Base-by-base conservation (phyloP, 805 yeast genomes). In the Spathaspora arborariae region DNA sequence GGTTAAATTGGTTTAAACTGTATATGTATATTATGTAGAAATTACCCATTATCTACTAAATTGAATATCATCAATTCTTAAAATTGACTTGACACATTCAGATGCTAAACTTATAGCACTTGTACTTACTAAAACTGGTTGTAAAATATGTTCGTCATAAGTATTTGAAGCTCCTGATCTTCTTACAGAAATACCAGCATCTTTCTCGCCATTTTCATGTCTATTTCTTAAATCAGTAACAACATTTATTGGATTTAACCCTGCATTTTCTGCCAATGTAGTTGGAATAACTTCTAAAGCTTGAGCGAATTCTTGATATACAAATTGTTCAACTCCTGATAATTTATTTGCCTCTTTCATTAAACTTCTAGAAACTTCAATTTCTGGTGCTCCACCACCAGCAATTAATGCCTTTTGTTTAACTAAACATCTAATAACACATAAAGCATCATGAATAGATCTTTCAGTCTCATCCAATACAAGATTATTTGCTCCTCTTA, bases 371-470 rank as follows among this genome's bases (percentile, higher is more conserved):
- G 96, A 81, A 6, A 88, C 84, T 72, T 91, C 97, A 54, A 90
- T 82, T 69, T 90, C 97, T 40, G 98, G 96, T 5, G 99, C 98
- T 58, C 98, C 99, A 53, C 99, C 99, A 58, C 99, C 99, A 11
- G 98, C 97, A 70, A 94, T 90, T 62, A 87, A 73, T 1, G 91
- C 96, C 60, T 80, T 85, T 64, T 88, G 89, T 62, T 89, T 88
- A 21, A 90, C 96, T 46, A 89, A 74, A 69, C 96, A 86, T 64
- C 96, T 73, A 52, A 85, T 76, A 46, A 92, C 99, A 78, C 99
- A 94, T 48, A 94, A 77, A 0, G 99, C 98, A 68, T 94, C 99
- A 61, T 94, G 99, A 53, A 94, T 74, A 2, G 98, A 91, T 70
- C 99, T 84, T 65, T 94, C 99, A 34, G 98, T 83, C 72, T 94